Evolutionary conservation across 2,329 filamentous ascomycete species (phyloP).

Genomic region (Coniochaeta sp.): DNA sequence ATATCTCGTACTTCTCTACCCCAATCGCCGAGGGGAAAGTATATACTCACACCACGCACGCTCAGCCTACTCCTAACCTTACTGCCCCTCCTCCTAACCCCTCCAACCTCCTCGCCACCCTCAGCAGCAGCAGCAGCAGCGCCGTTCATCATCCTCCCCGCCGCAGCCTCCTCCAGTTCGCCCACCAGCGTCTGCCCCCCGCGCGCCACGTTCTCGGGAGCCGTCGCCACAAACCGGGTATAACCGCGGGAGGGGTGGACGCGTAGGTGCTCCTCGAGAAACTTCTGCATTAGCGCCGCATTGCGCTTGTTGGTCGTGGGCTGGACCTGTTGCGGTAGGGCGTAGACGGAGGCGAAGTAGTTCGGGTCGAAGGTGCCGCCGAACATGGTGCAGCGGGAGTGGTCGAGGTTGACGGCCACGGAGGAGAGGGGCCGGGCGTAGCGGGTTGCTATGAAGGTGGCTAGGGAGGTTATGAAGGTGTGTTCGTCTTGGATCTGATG

Average conservation of each 20-base stretch:
- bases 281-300: conserved; percentile 67
- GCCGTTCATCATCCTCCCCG: conserved; percentile 30
- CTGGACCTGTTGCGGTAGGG: conserved; percentile 61
- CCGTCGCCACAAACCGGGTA: conserved; percentile 62
- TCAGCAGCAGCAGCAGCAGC: too few species aligned
- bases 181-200: conserved; percentile 64
- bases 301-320: conserved; percentile 76
- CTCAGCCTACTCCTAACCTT: not conserved
- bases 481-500: conserved; percentile 66
- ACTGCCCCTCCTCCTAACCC: conserved; percentile 17
- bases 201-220: conserved; percentile 65
- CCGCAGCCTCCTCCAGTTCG: conserved; percentile 63
- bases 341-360: conserved; percentile 69
- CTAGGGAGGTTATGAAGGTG: conserved; percentile 66
- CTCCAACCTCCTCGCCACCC: too few species aligned
- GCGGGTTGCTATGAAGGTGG: conserved; percentile 63
- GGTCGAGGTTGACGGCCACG: conserved; percentile 69
- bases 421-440: conserved; percentile 69
- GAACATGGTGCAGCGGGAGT: conserved; percentile 68
- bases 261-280: conserved; percentile 63
- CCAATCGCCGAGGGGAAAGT: not conserved
- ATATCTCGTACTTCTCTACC: not conserved
- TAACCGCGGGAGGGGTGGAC: conserved; percentile 62
- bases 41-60: not conserved
- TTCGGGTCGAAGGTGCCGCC: conserved; percentile 71